These are phyloP conservation scores for Eutrema salsugineum DNA, from an alignment of 441 rosid species.

Conservation along the genomic window DNA sequence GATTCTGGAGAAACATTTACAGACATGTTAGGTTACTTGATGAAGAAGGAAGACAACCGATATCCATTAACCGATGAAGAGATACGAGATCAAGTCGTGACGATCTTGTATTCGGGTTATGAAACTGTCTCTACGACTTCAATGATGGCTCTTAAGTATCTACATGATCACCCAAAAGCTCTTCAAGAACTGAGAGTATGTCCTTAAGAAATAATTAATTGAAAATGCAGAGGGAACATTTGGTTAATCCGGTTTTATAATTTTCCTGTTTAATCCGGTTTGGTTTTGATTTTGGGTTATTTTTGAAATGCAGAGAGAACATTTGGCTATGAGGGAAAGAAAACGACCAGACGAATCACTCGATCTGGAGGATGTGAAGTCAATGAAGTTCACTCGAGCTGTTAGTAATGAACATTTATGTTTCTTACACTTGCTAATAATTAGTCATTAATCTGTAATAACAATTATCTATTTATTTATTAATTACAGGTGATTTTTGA, in stretches of 20 bases:
- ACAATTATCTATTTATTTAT: not conserved
- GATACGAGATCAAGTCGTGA: slow-evolving; percentile 54
- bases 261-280: not conserved
- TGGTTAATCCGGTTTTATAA: not conserved
- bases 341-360: slow-evolving; percentile 61
- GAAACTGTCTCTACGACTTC: slow-evolving; percentile 62
- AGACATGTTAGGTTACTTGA: slow-evolving; percentile 50
- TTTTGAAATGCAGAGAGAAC: slow-evolving; percentile 56
- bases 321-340: slow-evolving; percentile 52
- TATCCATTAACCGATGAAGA: slow-evolving; percentile 41
- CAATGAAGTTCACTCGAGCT: slow-evolving; percentile 77
- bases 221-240: too few species aligned
- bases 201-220: not conserved
- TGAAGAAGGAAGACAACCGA: slow-evolving; percentile 39
- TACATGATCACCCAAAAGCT: slow-evolving; percentile 51
- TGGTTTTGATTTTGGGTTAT: not conserved
- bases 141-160: slow-evolving; percentile 71
- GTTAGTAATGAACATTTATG: slow-evolving; percentile 34
- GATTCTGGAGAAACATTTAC: slow-evolving; percentile 33
- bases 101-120: slow-evolving; percentile 52
- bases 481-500: slow-evolving; percentile 72
- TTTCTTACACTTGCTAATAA: not conserved
- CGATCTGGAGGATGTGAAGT: slow-evolving; percentile 56
- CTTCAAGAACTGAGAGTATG: slow-evolving; percentile 56
- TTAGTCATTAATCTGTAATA: not conserved